These are phyloP conservation scores for Tylopilus plumbeoviolaceoides DNA, from an alignment of 768 basidiomycete species.

Conservation along the genomic window DNA sequence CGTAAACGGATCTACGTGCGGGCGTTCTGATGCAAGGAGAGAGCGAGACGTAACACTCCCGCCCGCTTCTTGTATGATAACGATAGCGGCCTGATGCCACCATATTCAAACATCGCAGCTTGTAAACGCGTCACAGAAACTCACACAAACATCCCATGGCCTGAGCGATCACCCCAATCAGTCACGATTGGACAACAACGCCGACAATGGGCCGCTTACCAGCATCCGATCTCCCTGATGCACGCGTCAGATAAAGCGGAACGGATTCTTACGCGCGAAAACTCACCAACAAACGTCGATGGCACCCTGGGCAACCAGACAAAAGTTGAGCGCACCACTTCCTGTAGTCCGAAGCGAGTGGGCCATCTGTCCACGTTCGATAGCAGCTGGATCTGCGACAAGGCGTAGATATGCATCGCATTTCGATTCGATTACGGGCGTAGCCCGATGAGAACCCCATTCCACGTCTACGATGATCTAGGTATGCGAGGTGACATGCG, in stretches of 20 bases:
- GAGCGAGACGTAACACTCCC: slow-evolving; percentile 64
- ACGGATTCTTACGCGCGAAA: background rate
- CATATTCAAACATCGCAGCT: background rate
- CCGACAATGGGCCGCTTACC: slow-evolving; percentile 33
- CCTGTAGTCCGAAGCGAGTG: slow-evolving; percentile 81
- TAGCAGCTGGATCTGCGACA: slow-evolving; percentile 55
- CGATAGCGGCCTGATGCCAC: slow-evolving; percentile 64
- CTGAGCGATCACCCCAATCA: slow-evolving; percentile 20
- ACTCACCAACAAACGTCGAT: slow-evolving; percentile 82
- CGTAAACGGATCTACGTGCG: slow-evolving; percentile 41
- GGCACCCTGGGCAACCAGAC: slow-evolving; percentile 84
- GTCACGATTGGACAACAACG: background rate
- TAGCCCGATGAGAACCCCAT: slow-evolving; percentile 80
- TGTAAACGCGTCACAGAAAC: slow-evolving; percentile 15
- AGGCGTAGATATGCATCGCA: slow-evolving; percentile 67
- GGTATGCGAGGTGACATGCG: background rate
- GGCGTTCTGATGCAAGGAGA: slow-evolving; percentile 36
- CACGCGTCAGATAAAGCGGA: background rate
- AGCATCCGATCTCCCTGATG: slow-evolving; percentile 75
- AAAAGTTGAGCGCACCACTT: slow-evolving; percentile 79
- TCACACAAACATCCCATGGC: slow-evolving; percentile 84
- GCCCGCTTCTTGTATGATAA: slow-evolving; percentile 89
- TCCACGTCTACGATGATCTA: slow-evolving; percentile 56
- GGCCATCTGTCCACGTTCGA: slow-evolving; percentile 72
- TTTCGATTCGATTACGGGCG: slow-evolving; percentile 54